Base-by-base conservation (phyloP, 1,139 yeast species). In the Magnusiomyces paraingens region DNA sequence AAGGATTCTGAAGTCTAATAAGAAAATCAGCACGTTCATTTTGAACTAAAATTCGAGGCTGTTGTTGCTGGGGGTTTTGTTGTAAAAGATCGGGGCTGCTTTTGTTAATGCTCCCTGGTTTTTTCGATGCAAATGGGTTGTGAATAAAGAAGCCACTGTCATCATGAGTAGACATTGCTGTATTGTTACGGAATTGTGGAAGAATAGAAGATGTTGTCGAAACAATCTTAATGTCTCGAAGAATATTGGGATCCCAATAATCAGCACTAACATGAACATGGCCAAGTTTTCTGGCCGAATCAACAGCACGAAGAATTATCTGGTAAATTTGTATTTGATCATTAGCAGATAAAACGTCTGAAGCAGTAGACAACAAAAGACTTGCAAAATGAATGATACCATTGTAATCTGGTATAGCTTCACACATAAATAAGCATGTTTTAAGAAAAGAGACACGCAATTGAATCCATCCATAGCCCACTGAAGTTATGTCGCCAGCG, bases 1-100 rank as follows among this genome's bases (percentile, higher is more conserved):
- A 89, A 1, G 96, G 96, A 64, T 93, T 93, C 63, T 86, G 93
- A 10, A 93, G 64, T 1, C 76, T 73, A 0, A 88, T 72, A 18
- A 73, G 68, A 35, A 85, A 62, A 49, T 65, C 69, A 1, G 59
- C 60, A 20, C 64, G 55, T 50, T 65, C 69, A 36, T 61, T 59
- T 50, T 64, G 63, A 1, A 66, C 68, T 50, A 66, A 49, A 1
- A 57, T 55, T 1, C 56, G 52, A 18, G 22, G 45, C 15, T 21
- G 40, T 36, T 48, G 17, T 38, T 32, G 55, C 35, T 36, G 40
- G 12, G 40, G 49, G 20, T 32, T 48, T 40, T 20, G 48, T 15
- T n/a, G 17, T 18, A 15, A 36, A 15, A 50, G 48, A 12, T 36
- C 40, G 12, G 40, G 40, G 40, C 17, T 14, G 12, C 17, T n/a